phyloP scores from a whole-genome alignment of 352 stramenopile species.

The Globisporangium nagaii region DNA sequence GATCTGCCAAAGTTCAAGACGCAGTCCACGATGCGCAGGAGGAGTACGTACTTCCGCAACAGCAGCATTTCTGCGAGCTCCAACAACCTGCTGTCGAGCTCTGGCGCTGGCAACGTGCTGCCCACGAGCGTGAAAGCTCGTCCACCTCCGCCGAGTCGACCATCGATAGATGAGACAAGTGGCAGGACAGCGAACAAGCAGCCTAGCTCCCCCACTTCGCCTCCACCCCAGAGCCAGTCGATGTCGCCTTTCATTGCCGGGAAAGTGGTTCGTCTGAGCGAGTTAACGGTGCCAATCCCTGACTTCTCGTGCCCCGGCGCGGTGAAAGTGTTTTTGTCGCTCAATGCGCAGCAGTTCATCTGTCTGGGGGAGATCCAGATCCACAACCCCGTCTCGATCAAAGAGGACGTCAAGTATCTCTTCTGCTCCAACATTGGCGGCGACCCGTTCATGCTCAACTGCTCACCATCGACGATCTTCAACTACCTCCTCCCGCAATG shows the following conservation, averaged over 20 bases:
- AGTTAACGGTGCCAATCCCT: constrained; percentile 47
- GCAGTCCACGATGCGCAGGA: constrained; percentile 34
- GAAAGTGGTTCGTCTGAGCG: constrained; percentile 36
- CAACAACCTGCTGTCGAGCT: constrained; percentile 22
- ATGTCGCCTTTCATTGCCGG: constrained; percentile 35
- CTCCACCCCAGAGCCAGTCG: background rate
- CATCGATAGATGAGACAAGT: background rate
- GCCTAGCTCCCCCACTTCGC: background rate
- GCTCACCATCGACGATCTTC: constrained; percentile 49
- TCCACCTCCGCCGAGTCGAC: constrained; percentile 4
- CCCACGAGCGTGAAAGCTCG: constrained; percentile 9
- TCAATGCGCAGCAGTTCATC: constrained; percentile 73
- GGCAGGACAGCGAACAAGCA: background rate
- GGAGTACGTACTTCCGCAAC: constrained; percentile 53
- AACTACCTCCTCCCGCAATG: constrained; percentile 27
- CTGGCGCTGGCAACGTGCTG: constrained; percentile 4
- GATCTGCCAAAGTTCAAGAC: constrained; percentile 33
- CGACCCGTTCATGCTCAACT: constrained; percentile 45
- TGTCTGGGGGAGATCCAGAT: constrained; percentile 50
- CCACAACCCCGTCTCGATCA: constrained; percentile 45
- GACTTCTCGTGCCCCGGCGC: constrained; percentile 37
- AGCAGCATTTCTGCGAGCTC: constrained; percentile 38
- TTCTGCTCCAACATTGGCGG: constrained; percentile 67
- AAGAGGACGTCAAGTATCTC: constrained; percentile 38
- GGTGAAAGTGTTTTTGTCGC: constrained; percentile 54